A percentile compares a stretch with the other conserved stretches of the same genome.
phyloP scores from a whole-genome alignment of 306 rosid species.

The Acmispon strigosus region DNA sequence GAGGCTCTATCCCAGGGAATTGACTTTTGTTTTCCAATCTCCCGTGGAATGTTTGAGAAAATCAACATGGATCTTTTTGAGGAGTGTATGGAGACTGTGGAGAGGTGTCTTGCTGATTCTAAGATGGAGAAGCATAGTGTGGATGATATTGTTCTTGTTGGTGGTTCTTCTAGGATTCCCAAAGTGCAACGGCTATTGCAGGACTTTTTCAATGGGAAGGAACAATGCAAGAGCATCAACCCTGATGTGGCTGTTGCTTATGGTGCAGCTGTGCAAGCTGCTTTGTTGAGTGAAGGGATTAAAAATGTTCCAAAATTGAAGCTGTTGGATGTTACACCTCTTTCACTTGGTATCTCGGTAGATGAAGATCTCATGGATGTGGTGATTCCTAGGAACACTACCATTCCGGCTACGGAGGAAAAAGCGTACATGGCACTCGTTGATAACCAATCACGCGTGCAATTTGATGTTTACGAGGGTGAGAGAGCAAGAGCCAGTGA shows the following conservation, averaged over 20 bases:
- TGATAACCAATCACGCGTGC: constrained; percentile 18
- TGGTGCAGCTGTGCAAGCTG: constrained; percentile 55
- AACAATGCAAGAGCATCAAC: constrained; percentile 44
- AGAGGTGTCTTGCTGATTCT: constrained; percentile 43
- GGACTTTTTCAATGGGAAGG: constrained; percentile 41
- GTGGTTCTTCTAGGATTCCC: constrained; percentile 61
- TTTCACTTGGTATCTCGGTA: constrained; percentile 31
- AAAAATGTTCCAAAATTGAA: constrained; percentile 31
- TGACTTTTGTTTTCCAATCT: neutral
- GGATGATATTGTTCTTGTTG: constrained; percentile 50
- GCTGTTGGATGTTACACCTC: constrained; percentile 42
- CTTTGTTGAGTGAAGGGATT: constrained; percentile 36
- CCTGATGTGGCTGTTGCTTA: constrained; percentile 62
- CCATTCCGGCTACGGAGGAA: constrained; percentile 36
- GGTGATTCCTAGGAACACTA: constrained; percentile 41
- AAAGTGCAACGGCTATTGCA: constrained; percentile 44
- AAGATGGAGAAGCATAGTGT: constrained; percentile 33
- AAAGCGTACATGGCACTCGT: neutral
- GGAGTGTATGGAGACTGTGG: constrained; percentile 36
- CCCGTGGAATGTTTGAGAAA: constrained; percentile 10
- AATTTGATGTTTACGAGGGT: constrained; percentile 35
- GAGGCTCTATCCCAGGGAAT: neutral
- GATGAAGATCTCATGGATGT: constrained; percentile 37
- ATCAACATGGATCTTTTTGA: constrained; percentile 20
- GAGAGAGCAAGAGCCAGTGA: constrained; percentile 36